Evolutionary conservation across 108 stramenopile species (phyloP).

Genomic region (Cyclotella sp.): DNA sequence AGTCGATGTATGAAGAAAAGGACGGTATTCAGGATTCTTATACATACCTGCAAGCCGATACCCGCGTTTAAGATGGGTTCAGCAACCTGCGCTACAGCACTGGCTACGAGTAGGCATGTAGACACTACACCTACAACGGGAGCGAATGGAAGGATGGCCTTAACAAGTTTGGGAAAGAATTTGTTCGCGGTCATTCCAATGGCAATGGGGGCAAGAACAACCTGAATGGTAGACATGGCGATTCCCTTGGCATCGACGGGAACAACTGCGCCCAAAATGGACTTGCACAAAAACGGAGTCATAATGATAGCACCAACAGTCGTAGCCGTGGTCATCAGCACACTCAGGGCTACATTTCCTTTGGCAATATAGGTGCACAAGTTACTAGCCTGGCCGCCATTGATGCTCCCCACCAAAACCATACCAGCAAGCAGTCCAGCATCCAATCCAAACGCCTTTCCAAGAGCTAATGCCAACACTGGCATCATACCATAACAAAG

Average conservation of each 20-base stretch:
- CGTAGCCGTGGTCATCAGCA: constrained; percentile 98
- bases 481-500: constrained; percentile 98
- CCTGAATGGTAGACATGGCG: constrained; percentile 94
- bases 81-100: constrained; percentile 94
- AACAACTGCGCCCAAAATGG: constrained; percentile 92
- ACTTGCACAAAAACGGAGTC: constrained; percentile 97
- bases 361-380: constrained; percentile 98
- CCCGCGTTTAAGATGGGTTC: constrained; percentile 88
- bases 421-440: constrained; percentile 95
- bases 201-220: constrained; percentile 96
- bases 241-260: constrained; percentile 97
- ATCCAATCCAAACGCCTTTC: constrained; percentile 80
- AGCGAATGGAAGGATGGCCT: constrained; percentile 90
- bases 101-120: constrained; percentile 95
- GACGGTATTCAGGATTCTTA: neutral
- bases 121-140: constrained; percentile 95
- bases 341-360: constrained; percentile 95
- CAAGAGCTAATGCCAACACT: constrained; percentile 81
- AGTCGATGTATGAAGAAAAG: neutral
- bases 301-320: constrained; percentile 97
- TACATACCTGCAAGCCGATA: constrained; percentile 75
- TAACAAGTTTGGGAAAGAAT: constrained; percentile 91
- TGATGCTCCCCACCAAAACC: constrained; percentile 96
- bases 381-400: constrained; percentile 97
- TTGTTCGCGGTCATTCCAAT: constrained; percentile 95